Evolutionary conservation across 768 basidiomycete genomes (phyloP).

Genomic region (Trametes gibbosa): DNA sequence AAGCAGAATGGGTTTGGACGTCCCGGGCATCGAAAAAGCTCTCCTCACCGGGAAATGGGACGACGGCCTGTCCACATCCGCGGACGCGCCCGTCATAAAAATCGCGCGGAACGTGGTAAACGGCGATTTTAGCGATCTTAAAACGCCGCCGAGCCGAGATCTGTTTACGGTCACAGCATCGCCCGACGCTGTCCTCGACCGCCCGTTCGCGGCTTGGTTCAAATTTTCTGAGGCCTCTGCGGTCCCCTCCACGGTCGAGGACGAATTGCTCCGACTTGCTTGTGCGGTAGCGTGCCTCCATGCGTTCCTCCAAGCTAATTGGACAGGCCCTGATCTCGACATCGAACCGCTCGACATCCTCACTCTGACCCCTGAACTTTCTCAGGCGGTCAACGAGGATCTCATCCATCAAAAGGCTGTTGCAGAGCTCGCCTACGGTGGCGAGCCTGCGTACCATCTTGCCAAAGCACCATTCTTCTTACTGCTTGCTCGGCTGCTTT

Average conservation of each 20-base stretch:
- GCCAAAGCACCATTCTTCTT: slow-evolving; percentile 66
- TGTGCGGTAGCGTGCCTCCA: slow-evolving; percentile 81
- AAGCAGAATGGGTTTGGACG: slow-evolving; percentile 19
- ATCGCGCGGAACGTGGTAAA: slow-evolving; percentile 57
- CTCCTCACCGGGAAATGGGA: slow-evolving; percentile 52
- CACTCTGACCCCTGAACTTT: slow-evolving; percentile 30
- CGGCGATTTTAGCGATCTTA: slow-evolving; percentile 54
- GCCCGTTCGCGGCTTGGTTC: slow-evolving; percentile 39
- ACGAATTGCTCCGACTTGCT: slow-evolving; percentile 57
- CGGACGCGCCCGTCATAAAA: slow-evolving; percentile 26
- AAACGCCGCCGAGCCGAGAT: slow-evolving; percentile 33
- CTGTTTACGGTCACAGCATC: slow-evolving; percentile 34
- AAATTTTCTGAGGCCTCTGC: slow-evolving; percentile 28
- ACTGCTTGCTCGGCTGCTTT: slow-evolving; percentile 68
- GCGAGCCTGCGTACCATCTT: slow-evolving; percentile 97
- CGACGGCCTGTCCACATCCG: slow-evolving; percentile 14
- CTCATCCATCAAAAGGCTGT: slow-evolving; percentile 64
- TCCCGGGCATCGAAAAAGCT: slow-evolving; percentile 46
- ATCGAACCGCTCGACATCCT: slow-evolving; percentile 45
- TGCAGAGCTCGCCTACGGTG: slow-evolving; percentile 74
- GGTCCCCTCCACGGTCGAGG: slow-evolving; percentile 35
- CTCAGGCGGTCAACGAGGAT: slow-evolving; percentile 39
- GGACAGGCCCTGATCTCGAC: slow-evolving; percentile 89
- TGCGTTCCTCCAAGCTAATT: slow-evolving; percentile 90
- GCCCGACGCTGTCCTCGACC: slow-evolving; percentile 32